Evolutionary conservation across 108 stramenopile species (phyloP).

Genomic region (Schizochytrium sp.): DNA sequence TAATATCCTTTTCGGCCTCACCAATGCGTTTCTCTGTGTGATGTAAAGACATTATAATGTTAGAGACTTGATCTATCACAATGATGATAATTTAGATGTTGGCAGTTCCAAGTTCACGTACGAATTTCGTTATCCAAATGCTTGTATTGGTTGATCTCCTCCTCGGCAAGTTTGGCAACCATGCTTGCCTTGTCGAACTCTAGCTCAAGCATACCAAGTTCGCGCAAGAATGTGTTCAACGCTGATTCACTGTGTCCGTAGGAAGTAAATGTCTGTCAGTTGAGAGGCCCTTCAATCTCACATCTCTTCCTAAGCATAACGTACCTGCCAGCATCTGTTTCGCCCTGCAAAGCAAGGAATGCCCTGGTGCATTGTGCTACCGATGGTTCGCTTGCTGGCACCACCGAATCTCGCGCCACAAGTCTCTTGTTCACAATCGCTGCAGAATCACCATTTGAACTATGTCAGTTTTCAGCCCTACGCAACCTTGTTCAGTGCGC

Average conservation of each 20-base stretch:
- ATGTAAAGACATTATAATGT: background rate
- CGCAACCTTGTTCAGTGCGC: too few species aligned
- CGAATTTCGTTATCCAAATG: background rate
- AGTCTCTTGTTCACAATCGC: background rate
- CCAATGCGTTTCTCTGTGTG: background rate
- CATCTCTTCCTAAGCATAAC: too few species aligned
- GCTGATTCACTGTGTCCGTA: background rate
- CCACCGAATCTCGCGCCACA: conserved; percentile 29
- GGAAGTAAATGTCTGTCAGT: too few species aligned
- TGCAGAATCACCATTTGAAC: background rate
- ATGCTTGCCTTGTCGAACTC: conserved; percentile 27
- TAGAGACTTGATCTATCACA: too few species aligned
- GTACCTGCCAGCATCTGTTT: background rate
- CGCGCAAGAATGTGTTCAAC: background rate
- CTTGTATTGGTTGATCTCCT: background rate
- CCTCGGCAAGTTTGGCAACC: background rate
- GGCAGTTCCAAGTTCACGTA: background rate
- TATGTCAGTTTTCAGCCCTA: too few species aligned
- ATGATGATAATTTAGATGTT: background rate
- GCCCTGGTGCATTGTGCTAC: background rate
- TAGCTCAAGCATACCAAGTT: conserved; percentile 10
- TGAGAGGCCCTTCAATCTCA: too few species aligned
- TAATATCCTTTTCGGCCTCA: conserved; percentile 2
- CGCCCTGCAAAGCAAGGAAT: background rate
- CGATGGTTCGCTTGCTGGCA: background rate